A percentile compares a stretch with the other conserved stretches of the same genome.
These are phyloP conservation scores for Lichina pygmaea DNA, from an alignment of 495 filamentous ascomycete species.

Conservation along the genomic window DNA sequence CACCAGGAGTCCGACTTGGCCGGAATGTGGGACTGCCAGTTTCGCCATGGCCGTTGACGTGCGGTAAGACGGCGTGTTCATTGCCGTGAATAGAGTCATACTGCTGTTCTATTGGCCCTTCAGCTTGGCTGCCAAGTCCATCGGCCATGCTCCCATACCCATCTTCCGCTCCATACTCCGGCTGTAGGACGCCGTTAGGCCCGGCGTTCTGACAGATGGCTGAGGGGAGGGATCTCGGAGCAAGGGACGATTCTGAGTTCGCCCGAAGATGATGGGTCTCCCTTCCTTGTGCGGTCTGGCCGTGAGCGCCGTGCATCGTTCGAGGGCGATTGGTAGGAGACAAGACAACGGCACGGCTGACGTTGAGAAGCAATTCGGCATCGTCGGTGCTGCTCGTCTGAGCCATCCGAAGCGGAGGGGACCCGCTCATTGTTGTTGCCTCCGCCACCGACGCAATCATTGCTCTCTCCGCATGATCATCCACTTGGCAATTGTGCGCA, in stretches of 20 bases:
- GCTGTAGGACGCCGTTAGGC: not conserved
- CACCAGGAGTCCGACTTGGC: too few species aligned
- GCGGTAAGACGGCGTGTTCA: too few species aligned
- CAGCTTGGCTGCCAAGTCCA: not conserved
- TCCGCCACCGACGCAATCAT: not conserved
- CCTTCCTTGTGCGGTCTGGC: not conserved
- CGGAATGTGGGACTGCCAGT: too few species aligned
- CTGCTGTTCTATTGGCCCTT: not conserved
- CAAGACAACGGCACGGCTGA: not conserved
- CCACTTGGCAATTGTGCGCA: not conserved
- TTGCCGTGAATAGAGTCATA: not conserved
- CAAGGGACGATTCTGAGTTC: not conserved
- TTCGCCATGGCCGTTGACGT: too few species aligned
- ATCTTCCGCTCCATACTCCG: not conserved
- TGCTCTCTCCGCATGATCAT: not conserved
- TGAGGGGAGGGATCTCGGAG: not conserved
- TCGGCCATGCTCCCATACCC: not conserved
- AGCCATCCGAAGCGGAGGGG: not conserved
- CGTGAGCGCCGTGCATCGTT: not conserved
- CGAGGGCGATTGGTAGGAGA: not conserved
- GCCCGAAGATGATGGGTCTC: not conserved
- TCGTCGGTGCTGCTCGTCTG: constrained; percentile 1
- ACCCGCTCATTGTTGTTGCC: not conserved
- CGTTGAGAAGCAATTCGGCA: constrained; percentile 3
- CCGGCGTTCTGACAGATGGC: not conserved